phyloP scores from a whole-genome alignment of 495 filamentous ascomycete species.

The Penicillium waksmanii region DNA sequence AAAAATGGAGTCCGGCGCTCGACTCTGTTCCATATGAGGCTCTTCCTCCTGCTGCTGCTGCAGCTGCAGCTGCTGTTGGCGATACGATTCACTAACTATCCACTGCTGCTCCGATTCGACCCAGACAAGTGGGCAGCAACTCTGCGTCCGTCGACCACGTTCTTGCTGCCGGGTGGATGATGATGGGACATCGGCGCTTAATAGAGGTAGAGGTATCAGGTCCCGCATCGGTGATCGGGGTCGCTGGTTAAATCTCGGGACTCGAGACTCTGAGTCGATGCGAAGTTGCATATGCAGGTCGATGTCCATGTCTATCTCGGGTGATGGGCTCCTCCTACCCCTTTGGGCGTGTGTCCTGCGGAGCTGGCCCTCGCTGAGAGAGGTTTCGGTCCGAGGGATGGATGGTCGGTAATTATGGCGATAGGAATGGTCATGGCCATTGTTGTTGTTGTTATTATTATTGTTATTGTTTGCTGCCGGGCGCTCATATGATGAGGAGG shows the following conservation, averaged over 20 bases:
- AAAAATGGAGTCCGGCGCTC: neutral
- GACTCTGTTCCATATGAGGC: neutral
- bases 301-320: constrained; percentile 6
- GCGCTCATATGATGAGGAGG: neutral
- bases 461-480: no score
- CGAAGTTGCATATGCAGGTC: neutral
- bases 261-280: neutral
- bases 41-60: neutral
- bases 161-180: neutral
- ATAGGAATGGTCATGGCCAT: neutral
- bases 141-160: constrained; percentile 10
- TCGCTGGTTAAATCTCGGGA: neutral
- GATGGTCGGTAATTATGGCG: neutral
- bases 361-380: constrained; percentile 6
- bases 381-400: neutral
- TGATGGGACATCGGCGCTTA: neutral
- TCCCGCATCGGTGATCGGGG: neutral
- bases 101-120: constrained; percentile 17
- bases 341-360: constrained; percentile 7
- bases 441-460: neutral
- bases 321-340: constrained; percentile 2
- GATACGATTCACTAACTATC: constrained; percentile 5
- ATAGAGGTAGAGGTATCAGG: neutral
- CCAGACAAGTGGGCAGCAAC: constrained; percentile 15
- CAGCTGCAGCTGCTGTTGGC: neutral